phyloP scores from a whole-genome alignment of 2,329 filamentous ascomycete genomes.

The Purpureocillium lavendulum region DNA sequence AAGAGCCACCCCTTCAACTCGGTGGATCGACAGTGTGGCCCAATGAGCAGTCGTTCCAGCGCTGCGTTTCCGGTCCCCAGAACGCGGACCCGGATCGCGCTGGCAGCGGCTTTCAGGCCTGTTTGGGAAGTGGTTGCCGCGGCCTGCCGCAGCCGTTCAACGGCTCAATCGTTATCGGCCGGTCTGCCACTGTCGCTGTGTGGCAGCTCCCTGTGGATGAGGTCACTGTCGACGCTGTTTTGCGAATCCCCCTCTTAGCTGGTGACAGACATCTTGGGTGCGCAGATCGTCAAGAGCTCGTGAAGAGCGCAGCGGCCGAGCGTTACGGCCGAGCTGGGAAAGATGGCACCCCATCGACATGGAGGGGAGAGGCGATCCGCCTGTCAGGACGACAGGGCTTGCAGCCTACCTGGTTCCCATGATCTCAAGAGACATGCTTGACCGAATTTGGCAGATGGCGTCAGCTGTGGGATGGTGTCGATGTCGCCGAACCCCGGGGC shows the following conservation, averaged over 20 bases:
- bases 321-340: neutral
- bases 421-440: too few species aligned
- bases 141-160: too few species aligned
- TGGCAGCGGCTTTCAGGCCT: slow-evolving; percentile 2
- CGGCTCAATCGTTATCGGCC: too few species aligned
- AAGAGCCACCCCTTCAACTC: too few species aligned
- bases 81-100: slow-evolving; percentile 16
- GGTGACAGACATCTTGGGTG: too few species aligned
- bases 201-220: too few species aligned
- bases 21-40: slow-evolving; percentile 1
- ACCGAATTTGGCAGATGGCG: neutral
- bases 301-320: neutral
- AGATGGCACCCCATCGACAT: too few species aligned
- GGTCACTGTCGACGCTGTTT: too few species aligned
- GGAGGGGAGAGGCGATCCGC: neutral
- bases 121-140: neutral
- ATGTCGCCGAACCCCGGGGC: too few species aligned
- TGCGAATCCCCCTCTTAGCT: too few species aligned
- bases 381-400: neutral
- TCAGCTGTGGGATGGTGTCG: neutral
- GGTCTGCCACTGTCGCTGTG: too few species aligned
- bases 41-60: slow-evolving; percentile 20
- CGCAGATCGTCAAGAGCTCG: too few species aligned
- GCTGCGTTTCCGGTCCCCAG: slow-evolving; percentile 16
- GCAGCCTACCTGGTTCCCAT: neutral